phyloP scores from a whole-genome alignment of 2,329 filamentous ascomycete genomes.

The Tolypocladium nubicola region DNA sequence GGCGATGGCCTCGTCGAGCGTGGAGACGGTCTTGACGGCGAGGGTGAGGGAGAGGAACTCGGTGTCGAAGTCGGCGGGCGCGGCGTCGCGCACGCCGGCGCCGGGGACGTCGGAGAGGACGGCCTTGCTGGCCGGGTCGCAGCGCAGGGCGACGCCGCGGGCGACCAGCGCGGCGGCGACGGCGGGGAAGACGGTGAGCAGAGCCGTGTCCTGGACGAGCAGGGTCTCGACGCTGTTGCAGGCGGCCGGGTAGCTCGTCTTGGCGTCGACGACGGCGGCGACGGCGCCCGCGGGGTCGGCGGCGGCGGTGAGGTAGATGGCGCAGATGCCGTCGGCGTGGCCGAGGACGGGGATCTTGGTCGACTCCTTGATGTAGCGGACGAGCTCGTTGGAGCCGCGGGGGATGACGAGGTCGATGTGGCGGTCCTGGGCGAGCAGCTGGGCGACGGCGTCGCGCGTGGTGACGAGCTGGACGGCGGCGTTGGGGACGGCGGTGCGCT shows the following conservation, averaged over 20 bases:
- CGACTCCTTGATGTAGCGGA: slow-evolving; percentile 77
- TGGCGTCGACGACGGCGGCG: slow-evolving; percentile 77
- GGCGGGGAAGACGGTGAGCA: slow-evolving; percentile 55
- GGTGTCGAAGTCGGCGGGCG: slow-evolving; percentile 66
- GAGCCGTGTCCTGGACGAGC: slow-evolving; percentile 64
- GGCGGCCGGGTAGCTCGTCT: slow-evolving; percentile 87
- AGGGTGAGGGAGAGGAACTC: slow-evolving; percentile 82
- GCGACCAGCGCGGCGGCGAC: slow-evolving; percentile 64
- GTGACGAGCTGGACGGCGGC: slow-evolving; percentile 88
- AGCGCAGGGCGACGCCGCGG: slow-evolving; percentile 73
- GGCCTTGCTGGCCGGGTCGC: slow-evolving; percentile 59
- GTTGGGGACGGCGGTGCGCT: slow-evolving; percentile 65
- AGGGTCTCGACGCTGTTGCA: slow-evolving; percentile 94
- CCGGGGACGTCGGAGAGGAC: slow-evolving; percentile 41
- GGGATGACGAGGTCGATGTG: slow-evolving; percentile 95
- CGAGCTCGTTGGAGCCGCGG: slow-evolving; percentile 80
- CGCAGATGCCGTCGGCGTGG: slow-evolving; percentile 89
- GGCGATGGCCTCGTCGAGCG: slow-evolving; percentile 59
- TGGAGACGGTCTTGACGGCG: slow-evolving; percentile 68
- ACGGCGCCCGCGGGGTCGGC: slow-evolving; percentile 63
- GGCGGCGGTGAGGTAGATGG: slow-evolving; percentile 71
- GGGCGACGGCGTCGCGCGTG: slow-evolving; percentile 79
- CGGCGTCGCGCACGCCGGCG: slow-evolving; percentile 51
- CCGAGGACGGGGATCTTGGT: slow-evolving; percentile 94
- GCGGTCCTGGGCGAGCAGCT: slow-evolving; percentile 75